These are phyloP conservation scores for Iris macrosiphon DNA, from an alignment of 106 monocot species.

Conservation along the genomic window DNA sequence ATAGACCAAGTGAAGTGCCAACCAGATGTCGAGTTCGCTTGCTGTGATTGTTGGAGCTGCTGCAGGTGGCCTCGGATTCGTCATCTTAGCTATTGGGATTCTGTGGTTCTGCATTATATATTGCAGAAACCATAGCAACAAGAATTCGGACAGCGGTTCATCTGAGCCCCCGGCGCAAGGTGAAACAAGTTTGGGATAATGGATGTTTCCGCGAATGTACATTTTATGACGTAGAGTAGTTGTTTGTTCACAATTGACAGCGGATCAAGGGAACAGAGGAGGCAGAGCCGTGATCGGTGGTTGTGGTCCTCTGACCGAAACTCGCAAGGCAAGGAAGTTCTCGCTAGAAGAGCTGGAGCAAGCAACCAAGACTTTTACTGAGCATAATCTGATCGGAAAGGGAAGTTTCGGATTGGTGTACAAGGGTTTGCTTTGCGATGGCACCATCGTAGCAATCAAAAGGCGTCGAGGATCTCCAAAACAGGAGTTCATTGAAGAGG, in stretches of 20 bases:
- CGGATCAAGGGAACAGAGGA: constrained; percentile 38
- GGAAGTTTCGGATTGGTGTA: constrained; percentile 77
- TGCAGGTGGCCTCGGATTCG: constrained; percentile 25
- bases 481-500: constrained; percentile 58
- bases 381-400: constrained; percentile 43
- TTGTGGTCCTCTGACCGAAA: neutral
- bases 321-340: constrained; percentile 34
- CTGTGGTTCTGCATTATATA: constrained; percentile 22
- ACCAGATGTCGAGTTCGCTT: constrained; percentile 39
- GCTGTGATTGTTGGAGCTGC: constrained; percentile 38
- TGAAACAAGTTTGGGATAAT: constrained; percentile 8
- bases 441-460: constrained; percentile 67
- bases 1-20: neutral
- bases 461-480: constrained; percentile 28
- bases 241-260: neutral
- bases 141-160: constrained; percentile 57
- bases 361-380: constrained; percentile 50
- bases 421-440: constrained; percentile 67
- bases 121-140: constrained; percentile 18
- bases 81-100: constrained; percentile 16
- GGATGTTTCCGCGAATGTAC: neutral
- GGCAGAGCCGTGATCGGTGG: neutral
- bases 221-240: no score
- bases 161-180: constrained; percentile 58
- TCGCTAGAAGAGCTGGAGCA: constrained; percentile 46